Evolutionary conservation across 148 eudicot genomes (phyloP), one percentile per base, ranked within the genome.

Genomic region (Selenicereus undatus): DNA sequence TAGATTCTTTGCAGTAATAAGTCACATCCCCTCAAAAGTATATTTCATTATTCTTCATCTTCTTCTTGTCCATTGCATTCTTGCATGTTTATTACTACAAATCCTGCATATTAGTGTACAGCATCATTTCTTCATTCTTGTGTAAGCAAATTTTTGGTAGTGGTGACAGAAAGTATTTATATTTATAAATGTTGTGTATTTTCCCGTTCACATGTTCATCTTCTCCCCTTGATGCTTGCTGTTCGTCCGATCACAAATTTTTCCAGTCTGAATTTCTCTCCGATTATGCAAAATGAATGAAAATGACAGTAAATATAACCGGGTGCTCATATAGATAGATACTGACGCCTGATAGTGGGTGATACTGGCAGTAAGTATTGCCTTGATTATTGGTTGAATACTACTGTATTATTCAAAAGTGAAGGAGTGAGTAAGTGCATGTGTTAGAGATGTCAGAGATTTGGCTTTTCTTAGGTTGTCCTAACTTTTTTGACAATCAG

Each of bases 71-170:
- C 75, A 56, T 83, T 78, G 84, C 86, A 81, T 83, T 84, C 84
- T 79, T 86, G 88, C 85, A 71, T 84, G 72, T 84, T 32, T 32
- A 32, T 32, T 72, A 81, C 83, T 43, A 70, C 30, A 74, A 84
- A 77, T 72, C 65, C 82, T 85, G 83, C 86, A 86, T 79, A 84
- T 86, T 81, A 78, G 88, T 86, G 90, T 88, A 88, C 90, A 88
- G 90, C 82, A 82, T 86, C 90, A 88, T 86, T 86, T 84, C 88
- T 86, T 88, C 87, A 88, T 88, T 88, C 90, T 82, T 86, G 89
- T 88, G 84, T 86, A 86, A 88, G 83, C 87, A 85, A 84, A 88
- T 84, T 88, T 88, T 88, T 86, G 87, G 81, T 80, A 82, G 85
- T 81, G 76, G 26, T 79, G 87, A 82, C 80, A 79, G 80, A 64